Percentiles rank a stretch among this genome's conserved stretches.
phyloP scores from a whole-genome alignment of 2,329 filamentous ascomycete genomes.

The Pseudogymnoascus sp. region DNA sequence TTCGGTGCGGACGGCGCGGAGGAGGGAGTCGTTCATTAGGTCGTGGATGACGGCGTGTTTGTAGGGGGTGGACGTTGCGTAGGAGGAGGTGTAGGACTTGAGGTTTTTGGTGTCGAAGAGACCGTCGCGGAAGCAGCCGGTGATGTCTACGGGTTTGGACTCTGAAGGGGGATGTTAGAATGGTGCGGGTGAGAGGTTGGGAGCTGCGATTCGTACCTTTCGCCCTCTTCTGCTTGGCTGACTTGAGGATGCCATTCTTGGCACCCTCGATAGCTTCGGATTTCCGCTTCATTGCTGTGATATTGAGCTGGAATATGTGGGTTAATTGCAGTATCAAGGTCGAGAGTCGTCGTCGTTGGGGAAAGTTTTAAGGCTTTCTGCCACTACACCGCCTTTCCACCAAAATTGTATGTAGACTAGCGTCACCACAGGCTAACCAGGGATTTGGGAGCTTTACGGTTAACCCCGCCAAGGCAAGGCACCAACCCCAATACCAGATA shows the following conservation, averaged over 20 bases:
- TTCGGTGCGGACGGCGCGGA: conserved; percentile 80
- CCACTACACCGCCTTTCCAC: conserved; percentile 6
- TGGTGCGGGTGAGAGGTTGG: neutral
- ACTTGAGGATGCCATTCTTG: conserved; percentile 8
- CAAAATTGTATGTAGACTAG: neutral
- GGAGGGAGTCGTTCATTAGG: conserved; percentile 70
- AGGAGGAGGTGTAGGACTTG: conserved; percentile 51
- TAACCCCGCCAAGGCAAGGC: neutral
- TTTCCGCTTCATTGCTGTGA: conserved; percentile 3
- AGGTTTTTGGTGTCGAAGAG: conserved; percentile 56
- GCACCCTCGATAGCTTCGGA: neutral
- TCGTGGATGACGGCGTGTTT: conserved; percentile 84
- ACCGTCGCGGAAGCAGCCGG: conserved; percentile 54
- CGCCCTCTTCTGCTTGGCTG: neutral
- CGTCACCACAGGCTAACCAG: neutral
- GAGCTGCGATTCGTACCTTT: neutral
- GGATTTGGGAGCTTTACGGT: neutral
- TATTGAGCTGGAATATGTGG: neutral
- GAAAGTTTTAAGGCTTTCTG: conserved; percentile 9
- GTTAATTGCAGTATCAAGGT: neutral
- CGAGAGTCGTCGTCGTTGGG: neutral
- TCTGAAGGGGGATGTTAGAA: neutral
- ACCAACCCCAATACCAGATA: neutral
- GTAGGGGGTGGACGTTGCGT: conserved; percentile 64
- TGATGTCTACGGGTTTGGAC: conserved; percentile 36